phyloP scores from a whole-genome alignment of 768 basidiomycete species.

The Xanthoconium purpureum region DNA sequence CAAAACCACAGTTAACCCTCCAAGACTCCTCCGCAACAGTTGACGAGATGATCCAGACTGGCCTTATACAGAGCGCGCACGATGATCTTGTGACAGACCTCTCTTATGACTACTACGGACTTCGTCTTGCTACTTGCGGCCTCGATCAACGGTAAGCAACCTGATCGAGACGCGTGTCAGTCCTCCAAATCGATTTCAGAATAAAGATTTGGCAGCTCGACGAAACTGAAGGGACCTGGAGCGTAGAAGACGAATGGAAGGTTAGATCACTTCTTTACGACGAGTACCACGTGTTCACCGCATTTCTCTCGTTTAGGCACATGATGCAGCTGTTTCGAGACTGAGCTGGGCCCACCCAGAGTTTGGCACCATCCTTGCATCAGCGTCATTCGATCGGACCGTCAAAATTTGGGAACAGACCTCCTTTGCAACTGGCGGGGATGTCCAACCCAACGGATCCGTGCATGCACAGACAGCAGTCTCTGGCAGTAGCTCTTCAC shows the following conservation, averaged over 20 bases:
- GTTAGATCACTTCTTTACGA: conserved; percentile 36
- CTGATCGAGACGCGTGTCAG: conserved; percentile 1
- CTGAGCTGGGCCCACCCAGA: conserved; percentile 91
- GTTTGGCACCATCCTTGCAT: conserved; percentile 84
- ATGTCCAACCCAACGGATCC: conserved; percentile 25
- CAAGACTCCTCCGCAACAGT: not conserved
- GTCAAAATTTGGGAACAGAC: conserved; percentile 91
- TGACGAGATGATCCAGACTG: conserved; percentile 67
- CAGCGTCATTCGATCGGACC: conserved; percentile 85
- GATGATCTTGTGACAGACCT: conserved; percentile 82
- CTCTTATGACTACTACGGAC: conserved; percentile 88
- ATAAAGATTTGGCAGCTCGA: conserved; percentile 87
- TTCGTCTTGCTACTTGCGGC: conserved; percentile 74
- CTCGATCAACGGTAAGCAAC: conserved; percentile 69
- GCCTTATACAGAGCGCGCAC: conserved; percentile 75
- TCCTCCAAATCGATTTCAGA: conserved; percentile 30
- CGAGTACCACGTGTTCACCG: not conserved
- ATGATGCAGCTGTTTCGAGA: conserved; percentile 84
- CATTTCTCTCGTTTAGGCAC: conserved; percentile 60
- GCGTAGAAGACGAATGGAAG: conserved; percentile 88
- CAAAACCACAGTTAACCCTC: not conserved
- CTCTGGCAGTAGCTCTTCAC: conserved; percentile 26
- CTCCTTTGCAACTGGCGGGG: conserved; percentile 28
- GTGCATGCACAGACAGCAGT: conserved; percentile 9
- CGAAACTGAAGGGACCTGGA: conserved; percentile 71